Percentiles rank a stretch among this genome's conserved stretches.
Conservation (phyloP, 495 filamentous ascomycete species). For the Bacidia rubella region DNA sequence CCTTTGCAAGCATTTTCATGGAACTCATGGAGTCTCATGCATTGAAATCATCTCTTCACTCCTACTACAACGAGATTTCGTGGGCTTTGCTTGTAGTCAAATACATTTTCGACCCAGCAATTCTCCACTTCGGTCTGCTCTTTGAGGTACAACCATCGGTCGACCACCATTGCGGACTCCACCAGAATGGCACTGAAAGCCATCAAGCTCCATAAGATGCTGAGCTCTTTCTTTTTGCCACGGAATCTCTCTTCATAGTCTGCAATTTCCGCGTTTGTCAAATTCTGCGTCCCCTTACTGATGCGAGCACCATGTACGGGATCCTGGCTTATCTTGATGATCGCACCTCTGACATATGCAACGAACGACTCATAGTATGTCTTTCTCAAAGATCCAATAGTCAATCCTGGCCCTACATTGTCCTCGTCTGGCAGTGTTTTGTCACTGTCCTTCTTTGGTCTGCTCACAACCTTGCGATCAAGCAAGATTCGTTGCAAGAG, state of each 20-base stretch:
- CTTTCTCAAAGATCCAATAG: conserved; percentile 76
- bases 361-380: conserved; percentile 62
- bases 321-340: conserved; percentile 53
- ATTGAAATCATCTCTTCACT: conserved; percentile 46
- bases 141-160: conserved; percentile 77
- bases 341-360: conserved; percentile 67
- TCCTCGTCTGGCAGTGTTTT: conserved; percentile 22
- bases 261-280: conserved; percentile 62
- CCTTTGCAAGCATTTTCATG: too few relatives aligned
- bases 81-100: conserved; percentile 79
- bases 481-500: conserved; percentile 82
- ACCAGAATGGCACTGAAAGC: conserved; percentile 81
- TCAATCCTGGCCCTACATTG: conserved; percentile 48
- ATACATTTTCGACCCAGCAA: conserved; percentile 84
- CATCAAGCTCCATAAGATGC: conserved; percentile 85
- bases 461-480: conserved; percentile 58
- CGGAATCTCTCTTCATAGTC: conserved; percentile 50
- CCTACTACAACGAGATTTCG: conserved; percentile 84
- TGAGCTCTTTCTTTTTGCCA: conserved; percentile 66
- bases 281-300: conserved; percentile 39
- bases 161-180: conserved; percentile 80
- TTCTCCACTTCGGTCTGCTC: conserved; percentile 58
- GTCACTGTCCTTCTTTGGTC: conserved; percentile 33
- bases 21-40: too few relatives aligned
- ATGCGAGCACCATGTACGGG: conserved; percentile 43